phyloP scores from a whole-genome alignment of 148 eudicot species.

The Persicaria tinctoria region DNA sequence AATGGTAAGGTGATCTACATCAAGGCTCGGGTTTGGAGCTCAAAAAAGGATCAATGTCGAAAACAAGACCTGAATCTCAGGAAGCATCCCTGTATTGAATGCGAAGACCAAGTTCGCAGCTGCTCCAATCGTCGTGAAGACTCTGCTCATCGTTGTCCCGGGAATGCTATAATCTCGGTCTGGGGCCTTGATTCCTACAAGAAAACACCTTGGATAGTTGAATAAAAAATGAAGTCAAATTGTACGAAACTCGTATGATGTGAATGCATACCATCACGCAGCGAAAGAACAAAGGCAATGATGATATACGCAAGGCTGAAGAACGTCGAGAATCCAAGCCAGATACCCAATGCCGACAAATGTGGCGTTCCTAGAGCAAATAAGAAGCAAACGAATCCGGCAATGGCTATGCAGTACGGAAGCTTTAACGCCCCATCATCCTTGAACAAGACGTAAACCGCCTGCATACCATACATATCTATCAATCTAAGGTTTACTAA shows the following conservation, averaged over 20 bases:
- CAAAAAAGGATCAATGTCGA: neutral
- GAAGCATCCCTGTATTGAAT: conserved; percentile 97
- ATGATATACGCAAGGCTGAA: conserved; percentile 68
- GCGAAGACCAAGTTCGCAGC: conserved; percentile 81
- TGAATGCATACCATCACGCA: conserved; percentile 56
- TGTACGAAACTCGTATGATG: neutral
- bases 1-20: neutral
- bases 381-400: conserved; percentile 65
- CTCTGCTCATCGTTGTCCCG: conserved; percentile 32
- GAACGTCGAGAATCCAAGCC: conserved; percentile 84
- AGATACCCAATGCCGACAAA: conserved; percentile 73
- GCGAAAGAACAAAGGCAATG: conserved; percentile 53
- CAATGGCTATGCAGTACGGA: conserved; percentile 63
- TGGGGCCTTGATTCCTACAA: conserved; percentile 50
- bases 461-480: conserved; percentile 41
- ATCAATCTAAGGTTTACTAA: too few species aligned
- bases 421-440: conserved; percentile 63
- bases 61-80: conserved; percentile 76
- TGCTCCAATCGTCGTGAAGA: conserved; percentile 82
- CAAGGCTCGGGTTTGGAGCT: neutral
- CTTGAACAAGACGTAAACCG: conserved; percentile 49
- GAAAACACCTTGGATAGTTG: neutral
- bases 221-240: neutral
- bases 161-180: conserved; percentile 67
- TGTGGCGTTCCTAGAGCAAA: conserved; percentile 88